A percentile compares a stretch with the other conserved stretches of the same genome.
These are phyloP conservation scores for Rhizoclosmatium globosum DNA, from an alignment of 192 early-diverging fungal genomes.

Conservation along the genomic window DNA sequence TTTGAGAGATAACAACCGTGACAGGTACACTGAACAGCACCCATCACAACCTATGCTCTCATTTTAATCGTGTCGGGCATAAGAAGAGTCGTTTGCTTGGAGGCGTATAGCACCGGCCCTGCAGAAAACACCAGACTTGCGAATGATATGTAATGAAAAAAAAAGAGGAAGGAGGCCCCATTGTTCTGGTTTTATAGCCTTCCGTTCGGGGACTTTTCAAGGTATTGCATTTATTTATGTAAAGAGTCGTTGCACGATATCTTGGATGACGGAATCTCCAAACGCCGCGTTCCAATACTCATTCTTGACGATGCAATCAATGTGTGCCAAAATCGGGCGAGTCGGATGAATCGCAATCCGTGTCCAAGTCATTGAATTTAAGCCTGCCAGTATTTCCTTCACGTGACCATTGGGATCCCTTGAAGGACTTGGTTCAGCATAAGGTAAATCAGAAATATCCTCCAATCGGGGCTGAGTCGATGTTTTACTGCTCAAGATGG, in stretches of 20 bases:
- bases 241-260: conserved; percentile 18
- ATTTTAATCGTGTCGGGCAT: not conserved
- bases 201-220: not conserved
- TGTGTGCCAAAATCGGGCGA: conserved; percentile 16
- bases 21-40: not conserved
- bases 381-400: not conserved
- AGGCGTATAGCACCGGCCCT: conserved; percentile 9
- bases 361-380: conserved; percentile 26
- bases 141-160: conserved; percentile 10
- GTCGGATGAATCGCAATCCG: conserved; percentile 17
- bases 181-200: not conserved
- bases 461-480: not conserved
- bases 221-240: not conserved
- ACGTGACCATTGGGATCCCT: not conserved
- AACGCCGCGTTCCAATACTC: conserved; percentile 9
- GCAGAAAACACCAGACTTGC: conserved; percentile 9
- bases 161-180: not conserved
- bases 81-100: conserved; percentile 9
- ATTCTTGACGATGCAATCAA: conserved; percentile 19
- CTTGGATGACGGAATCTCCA: conserved; percentile 26
- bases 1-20: not conserved
- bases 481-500: not conserved
- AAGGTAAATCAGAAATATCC: not conserved
- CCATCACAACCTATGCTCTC: conserved; percentile 1
- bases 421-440: not conserved